Percentiles rank a stretch among this genome's conserved stretches.
Evolutionary conservation across 2,329 filamentous ascomycete genomes (phyloP).

Genomic region (Cyanodermella asteris): DNA sequence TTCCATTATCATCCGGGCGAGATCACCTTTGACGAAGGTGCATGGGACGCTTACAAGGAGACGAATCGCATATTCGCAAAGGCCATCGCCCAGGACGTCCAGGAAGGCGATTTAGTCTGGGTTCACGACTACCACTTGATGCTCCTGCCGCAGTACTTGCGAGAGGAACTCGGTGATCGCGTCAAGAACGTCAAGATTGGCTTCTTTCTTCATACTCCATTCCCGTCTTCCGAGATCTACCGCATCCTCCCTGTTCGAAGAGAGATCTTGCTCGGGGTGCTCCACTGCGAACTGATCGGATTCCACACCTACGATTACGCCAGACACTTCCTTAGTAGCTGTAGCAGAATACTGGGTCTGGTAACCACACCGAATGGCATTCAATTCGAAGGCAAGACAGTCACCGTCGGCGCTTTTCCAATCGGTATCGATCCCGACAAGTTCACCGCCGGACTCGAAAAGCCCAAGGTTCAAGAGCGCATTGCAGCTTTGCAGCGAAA

Average conservation of each 20-base stretch:
- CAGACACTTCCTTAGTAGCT: slow-evolving; percentile 90
- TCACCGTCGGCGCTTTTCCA: slow-evolving; percentile 85
- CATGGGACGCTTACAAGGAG: slow-evolving; percentile 82
- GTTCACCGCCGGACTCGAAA: slow-evolving; percentile 72
- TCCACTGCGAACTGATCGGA: slow-evolving; percentile 86
- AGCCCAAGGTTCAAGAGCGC: slow-evolving; percentile 66
- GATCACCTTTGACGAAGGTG: slow-evolving; percentile 90
- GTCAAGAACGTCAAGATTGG: slow-evolving; percentile 93
- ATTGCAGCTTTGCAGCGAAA: slow-evolving; percentile 70
- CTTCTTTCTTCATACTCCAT: slow-evolving; percentile 94
- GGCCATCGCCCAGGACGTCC: slow-evolving; percentile 64
- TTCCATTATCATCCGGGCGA: slow-evolving; percentile 98
- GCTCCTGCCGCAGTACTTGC: slow-evolving; percentile 86
- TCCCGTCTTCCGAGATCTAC: slow-evolving; percentile 93
- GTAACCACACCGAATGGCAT: slow-evolving; percentile 78
- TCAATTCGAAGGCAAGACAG: slow-evolving; percentile 68
- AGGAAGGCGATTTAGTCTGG: slow-evolving; percentile 91
- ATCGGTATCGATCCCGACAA: slow-evolving; percentile 97
- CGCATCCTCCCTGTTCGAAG: slow-evolving; percentile 84
- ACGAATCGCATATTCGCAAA: slow-evolving; percentile 86
- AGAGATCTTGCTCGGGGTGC: slow-evolving; percentile 62
- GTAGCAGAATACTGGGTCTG: slow-evolving; percentile 61
- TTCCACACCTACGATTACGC: slow-evolving; percentile 99
- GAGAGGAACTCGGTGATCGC: slow-evolving; percentile 58
- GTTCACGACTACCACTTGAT: slow-evolving; percentile 98